Evolutionary conservation across 1,139 yeast species (phyloP).

Genomic region (Candida neerlandica): DNA sequence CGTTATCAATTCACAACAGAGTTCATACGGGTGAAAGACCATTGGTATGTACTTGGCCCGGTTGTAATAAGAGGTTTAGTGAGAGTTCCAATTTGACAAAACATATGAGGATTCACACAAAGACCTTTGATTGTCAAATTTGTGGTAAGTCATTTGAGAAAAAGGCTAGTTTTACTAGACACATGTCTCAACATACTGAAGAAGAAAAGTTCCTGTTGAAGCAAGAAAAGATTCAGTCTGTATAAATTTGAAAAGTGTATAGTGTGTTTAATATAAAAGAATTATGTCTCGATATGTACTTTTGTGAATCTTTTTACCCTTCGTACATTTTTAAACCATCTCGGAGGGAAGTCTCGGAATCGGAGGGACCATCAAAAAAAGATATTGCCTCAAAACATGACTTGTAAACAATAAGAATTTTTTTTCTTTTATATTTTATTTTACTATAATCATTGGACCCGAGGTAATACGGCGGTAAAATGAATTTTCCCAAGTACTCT

Average conservation of each 20-base stretch:
- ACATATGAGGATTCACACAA: slow-evolving; percentile 73
- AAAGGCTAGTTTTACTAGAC: slow-evolving; percentile 42
- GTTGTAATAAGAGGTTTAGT: slow-evolving; percentile 83
- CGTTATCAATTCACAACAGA: slow-evolving; percentile 55
- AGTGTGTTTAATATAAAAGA: too few relatives aligned
- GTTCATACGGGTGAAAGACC: slow-evolving; percentile 75
- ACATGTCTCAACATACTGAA: slow-evolving; percentile 29
- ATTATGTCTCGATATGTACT: too few relatives aligned
- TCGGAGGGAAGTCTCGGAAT: too few relatives aligned
- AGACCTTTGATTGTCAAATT: slow-evolving; percentile 49
- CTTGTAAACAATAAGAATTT: too few relatives aligned
- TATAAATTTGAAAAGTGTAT: too few relatives aligned
- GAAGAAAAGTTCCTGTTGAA: slow-evolving; percentile 5
- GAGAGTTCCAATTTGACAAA: slow-evolving; percentile 88
- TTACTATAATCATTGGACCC: too few relatives aligned
- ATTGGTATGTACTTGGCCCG: slow-evolving; percentile 71
- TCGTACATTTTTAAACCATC: too few relatives aligned
- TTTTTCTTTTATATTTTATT: too few relatives aligned
- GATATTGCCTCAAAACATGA: too few relatives aligned
- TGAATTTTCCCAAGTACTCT: background rate
- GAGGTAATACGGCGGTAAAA: too few relatives aligned
- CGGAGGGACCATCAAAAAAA: too few relatives aligned
- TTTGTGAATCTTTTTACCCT: too few relatives aligned
- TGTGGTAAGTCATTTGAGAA: slow-evolving; percentile 57
- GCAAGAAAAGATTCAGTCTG: background rate